A percentile compares a stretch with the other conserved stretches of the same genome.
phyloP scores from a whole-genome alignment of 805 yeast genomes.

The Pichia insulana region DNA sequence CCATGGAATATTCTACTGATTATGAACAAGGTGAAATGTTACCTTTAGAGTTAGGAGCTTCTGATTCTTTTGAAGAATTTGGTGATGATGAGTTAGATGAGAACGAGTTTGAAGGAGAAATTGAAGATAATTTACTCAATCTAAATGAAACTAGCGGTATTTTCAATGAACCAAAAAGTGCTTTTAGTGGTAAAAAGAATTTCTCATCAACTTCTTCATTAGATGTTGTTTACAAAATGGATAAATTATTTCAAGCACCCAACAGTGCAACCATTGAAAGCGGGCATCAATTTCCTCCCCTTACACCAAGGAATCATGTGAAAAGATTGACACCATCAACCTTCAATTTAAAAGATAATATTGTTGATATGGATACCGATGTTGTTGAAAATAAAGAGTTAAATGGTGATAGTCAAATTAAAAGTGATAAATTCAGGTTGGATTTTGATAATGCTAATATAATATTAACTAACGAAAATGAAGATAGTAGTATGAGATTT shows the following conservation, averaged over 20 bases:
- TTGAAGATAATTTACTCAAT: neutral
- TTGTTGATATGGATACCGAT: neutral
- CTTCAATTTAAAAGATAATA: constrained; percentile 13
- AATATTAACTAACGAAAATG: neutral
- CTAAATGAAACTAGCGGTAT: neutral
- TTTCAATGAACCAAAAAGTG: constrained; percentile 2
- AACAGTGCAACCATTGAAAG: neutral
- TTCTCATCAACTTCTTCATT: constrained; percentile 17
- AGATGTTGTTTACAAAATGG: constrained; percentile 25
- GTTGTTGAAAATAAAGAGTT: neutral
- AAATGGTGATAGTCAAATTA: constrained; percentile 6
- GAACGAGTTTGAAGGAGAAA: constrained; percentile 1
- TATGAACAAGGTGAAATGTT: constrained; percentile 20
- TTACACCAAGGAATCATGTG: constrained; percentile 3
- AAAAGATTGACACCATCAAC: constrained; percentile 10
- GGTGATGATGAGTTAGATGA: constrained; percentile 15
- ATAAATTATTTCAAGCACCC: constrained; percentile 9
- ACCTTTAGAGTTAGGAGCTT: constrained; percentile 24
- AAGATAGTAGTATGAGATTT: neutral
- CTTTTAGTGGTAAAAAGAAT: neutral
- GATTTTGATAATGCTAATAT: neutral
- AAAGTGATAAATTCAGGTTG: neutral
- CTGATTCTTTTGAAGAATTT: constrained; percentile 17
- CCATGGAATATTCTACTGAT: constrained; percentile 14
- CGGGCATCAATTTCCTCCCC: neutral